A percentile compares a stretch with the other conserved stretches of the same genome.
Evolutionary conservation across 2,329 filamentous ascomycete species (phyloP).

Genomic region (Microcyclospora tardicrescens): DNA sequence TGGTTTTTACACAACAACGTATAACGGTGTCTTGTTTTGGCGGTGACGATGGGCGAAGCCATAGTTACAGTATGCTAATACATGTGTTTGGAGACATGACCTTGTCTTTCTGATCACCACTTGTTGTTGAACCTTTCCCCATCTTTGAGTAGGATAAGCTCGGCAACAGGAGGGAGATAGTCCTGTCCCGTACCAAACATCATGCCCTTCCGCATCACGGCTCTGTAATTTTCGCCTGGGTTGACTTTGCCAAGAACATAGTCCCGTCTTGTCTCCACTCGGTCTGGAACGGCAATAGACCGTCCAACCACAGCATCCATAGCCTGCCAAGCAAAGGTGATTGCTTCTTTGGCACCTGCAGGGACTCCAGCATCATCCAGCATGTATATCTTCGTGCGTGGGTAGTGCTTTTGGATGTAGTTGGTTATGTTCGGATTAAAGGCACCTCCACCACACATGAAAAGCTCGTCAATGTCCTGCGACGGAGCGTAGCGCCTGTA

Average conservation of each 20-base stretch:
- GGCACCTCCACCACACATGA: conserved; percentile 48
- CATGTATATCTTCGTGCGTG: conserved; percentile 38
- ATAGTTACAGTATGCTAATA: no score
- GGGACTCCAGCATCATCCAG: conserved; percentile 46
- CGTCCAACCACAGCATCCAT: conserved; percentile 47
- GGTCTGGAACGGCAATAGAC: conserved; percentile 41
- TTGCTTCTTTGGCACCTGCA: conserved; percentile 45
- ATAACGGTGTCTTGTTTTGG: no score
- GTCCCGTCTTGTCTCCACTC: conserved; percentile 39
- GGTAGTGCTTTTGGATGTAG: conserved; percentile 39
- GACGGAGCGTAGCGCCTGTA: conserved; percentile 37
- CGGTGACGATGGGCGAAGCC: no score
- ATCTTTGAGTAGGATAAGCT: conserved; percentile 39
- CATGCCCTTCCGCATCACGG: conserved; percentile 40
- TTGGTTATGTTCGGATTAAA: conserved; percentile 45
- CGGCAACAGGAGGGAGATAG: conserved; percentile 34
- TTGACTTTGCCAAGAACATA: conserved; percentile 44
- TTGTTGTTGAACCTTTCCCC: conserved; percentile 38
- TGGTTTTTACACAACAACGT: no score
- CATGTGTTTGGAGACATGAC: not conserved
- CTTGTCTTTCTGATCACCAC: conserved; percentile 16
- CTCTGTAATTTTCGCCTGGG: conserved; percentile 42
- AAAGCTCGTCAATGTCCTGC: conserved; percentile 41
- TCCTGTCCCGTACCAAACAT: conserved; percentile 34
- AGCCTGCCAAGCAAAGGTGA: conserved; percentile 48